phyloP scores from a whole-genome alignment of 2,329 filamentous ascomycete genomes.

The Neonectria coccinea region DNA sequence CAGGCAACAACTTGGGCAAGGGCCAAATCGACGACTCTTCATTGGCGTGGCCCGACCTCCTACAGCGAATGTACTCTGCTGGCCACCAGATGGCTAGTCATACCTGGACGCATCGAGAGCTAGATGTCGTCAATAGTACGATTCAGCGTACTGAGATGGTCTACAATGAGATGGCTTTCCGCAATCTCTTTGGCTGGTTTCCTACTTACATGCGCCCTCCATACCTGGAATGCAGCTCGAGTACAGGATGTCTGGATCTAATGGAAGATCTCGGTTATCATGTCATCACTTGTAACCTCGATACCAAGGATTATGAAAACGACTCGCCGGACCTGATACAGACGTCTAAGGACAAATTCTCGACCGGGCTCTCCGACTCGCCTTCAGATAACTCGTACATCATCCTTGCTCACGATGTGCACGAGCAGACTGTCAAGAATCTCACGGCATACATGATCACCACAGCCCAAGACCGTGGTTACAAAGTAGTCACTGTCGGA shows the following conservation, averaged over 20 bases:
- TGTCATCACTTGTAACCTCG: conserved; percentile 67
- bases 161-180: conserved; percentile 58
- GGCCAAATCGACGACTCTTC: conserved; percentile 53
- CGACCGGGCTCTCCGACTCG: conserved; percentile 49
- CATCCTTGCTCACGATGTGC: conserved; percentile 64
- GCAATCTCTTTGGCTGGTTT: conserved; percentile 54
- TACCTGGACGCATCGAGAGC: conserved; percentile 58
- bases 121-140: conserved; percentile 48
- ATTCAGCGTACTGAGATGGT: conserved; percentile 54
- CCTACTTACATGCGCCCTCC: conserved; percentile 58
- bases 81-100: conserved; percentile 60
- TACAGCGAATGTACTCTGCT: conserved; percentile 53
- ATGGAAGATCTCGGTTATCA: conserved; percentile 63
- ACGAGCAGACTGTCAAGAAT: conserved; percentile 58
- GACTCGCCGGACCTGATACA: conserved; percentile 61
- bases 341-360: conserved; percentile 54
- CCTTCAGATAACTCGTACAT: conserved; percentile 55
- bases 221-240: conserved; percentile 54
- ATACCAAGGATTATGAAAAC: conserved; percentile 70
- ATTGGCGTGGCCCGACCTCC: conserved; percentile 49
- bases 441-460: conserved; percentile 57
- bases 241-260: conserved; percentile 52
- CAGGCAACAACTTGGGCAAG: conserved; percentile 54
- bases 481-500: conserved; percentile 63
- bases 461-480: conserved; percentile 55